A percentile compares a stretch with the other conserved stretches of the same genome.
These are phyloP conservation scores for Diaporthe sp. DNA, from an alignment of 2,329 filamentous ascomycete genomes.

Conservation along the genomic window DNA sequence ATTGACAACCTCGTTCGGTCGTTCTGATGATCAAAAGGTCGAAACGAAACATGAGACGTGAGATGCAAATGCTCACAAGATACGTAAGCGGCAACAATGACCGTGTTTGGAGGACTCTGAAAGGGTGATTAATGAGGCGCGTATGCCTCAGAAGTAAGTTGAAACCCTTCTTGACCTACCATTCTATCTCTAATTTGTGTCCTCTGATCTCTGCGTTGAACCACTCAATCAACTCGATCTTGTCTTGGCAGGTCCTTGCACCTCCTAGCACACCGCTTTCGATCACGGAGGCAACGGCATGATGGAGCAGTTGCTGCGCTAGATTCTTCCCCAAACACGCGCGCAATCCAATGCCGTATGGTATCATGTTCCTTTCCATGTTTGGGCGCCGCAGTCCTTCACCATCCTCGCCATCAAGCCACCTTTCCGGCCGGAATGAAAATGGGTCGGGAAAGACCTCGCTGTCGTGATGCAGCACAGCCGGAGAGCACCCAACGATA, in stretches of 20 bases:
- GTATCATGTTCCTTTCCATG: conserved; percentile 37
- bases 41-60: no score
- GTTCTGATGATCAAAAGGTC: no score
- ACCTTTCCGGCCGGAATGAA: conserved; percentile 43
- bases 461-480: conserved; percentile 62
- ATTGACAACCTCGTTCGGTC: no score
- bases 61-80: no score
- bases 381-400: not conserved
- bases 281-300: not conserved
- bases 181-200: conserved; percentile 7
- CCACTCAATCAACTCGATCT: conserved; percentile 30
- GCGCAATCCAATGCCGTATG: conserved; percentile 43
- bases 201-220: conserved; percentile 37
- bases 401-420: conserved; percentile 35
- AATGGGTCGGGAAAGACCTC: conserved; percentile 41
- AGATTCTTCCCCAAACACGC: conserved; percentile 44
- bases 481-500: conserved; percentile 75
- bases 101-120: no score
- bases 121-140: no score
- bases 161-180: not conserved
- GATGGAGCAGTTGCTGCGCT: conserved; percentile 36
- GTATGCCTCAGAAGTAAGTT: no score
- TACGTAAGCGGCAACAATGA: no score
- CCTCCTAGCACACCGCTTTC: conserved; percentile 8
- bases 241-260: not conserved